Conservation (phyloP, 2,329 filamentous ascomycete genomes). For the Trichophyton equinum region DNA sequence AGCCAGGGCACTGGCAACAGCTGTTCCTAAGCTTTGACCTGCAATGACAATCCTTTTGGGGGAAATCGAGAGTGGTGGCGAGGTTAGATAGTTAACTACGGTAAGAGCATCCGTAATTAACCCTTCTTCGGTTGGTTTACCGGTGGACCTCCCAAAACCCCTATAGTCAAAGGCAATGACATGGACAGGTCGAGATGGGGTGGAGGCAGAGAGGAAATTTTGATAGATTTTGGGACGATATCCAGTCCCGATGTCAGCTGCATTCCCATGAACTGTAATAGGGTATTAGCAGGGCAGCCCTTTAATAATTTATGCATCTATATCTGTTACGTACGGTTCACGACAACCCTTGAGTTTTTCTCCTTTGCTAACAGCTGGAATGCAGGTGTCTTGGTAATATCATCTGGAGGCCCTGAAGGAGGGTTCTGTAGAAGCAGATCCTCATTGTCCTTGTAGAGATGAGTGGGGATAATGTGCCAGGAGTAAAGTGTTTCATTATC, state of each 20-base stretch:
- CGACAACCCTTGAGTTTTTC: constrained; percentile 40
- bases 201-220: constrained; percentile 57
- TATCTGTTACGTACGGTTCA: constrained; percentile 37
- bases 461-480: constrained; percentile 79
- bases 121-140: constrained; percentile 66
- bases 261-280: constrained; percentile 49
- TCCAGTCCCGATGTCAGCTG: constrained; percentile 70
- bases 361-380: constrained; percentile 41
- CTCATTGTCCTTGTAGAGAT: constrained; percentile 63
- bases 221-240: constrained; percentile 68
- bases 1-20: constrained; percentile 61
- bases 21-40: constrained; percentile 81
- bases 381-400: constrained; percentile 37
- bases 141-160: constrained; percentile 70
- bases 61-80: constrained; percentile 50
- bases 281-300: background rate
- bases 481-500: constrained; percentile 71
- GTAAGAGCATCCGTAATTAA: constrained; percentile 67
- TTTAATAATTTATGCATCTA: background rate
- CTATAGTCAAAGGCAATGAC: constrained; percentile 85
- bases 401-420: constrained; percentile 39
- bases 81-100: constrained; percentile 52
- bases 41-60: constrained; percentile 63
- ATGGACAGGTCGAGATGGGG: constrained; percentile 51
- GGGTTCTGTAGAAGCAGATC: constrained; percentile 43